Evolutionary conservation across 768 basidiomycete genomes (phyloP).

Genomic region (Agrocybe praecox): DNA sequence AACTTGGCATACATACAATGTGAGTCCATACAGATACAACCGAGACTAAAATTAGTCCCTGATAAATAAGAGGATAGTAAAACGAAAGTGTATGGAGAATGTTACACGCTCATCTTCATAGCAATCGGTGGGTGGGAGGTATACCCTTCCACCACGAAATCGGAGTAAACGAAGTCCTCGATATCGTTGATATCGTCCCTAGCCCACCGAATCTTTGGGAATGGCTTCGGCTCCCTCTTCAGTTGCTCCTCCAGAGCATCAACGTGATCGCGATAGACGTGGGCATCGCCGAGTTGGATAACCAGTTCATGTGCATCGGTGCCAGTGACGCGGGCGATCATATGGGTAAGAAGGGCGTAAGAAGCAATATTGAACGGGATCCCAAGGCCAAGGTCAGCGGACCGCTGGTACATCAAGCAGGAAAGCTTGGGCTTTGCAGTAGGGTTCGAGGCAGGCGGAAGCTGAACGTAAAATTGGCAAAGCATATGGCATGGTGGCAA

Average conservation of each 20-base stretch:
- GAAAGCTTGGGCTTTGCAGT: slow-evolving; percentile 72
- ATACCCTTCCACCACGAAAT: slow-evolving; percentile 88
- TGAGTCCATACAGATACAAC: too few relatives aligned
- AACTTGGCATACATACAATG: too few relatives aligned
- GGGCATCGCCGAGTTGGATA: slow-evolving; percentile 97
- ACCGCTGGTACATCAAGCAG: slow-evolving; percentile 97
- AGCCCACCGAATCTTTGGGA: slow-evolving; percentile 80
- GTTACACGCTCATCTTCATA: slow-evolving; percentile 92
- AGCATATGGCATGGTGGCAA: slow-evolving; percentile 98
- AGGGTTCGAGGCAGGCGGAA: slow-evolving; percentile 58
- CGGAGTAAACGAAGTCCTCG: slow-evolving; percentile 79
- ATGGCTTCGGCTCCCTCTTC: slow-evolving; percentile 72
- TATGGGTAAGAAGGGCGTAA: slow-evolving; percentile 95
- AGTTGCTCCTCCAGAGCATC: slow-evolving; percentile 86
- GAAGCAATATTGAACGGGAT: slow-evolving; percentile 99
- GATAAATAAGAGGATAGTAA: too few relatives aligned
- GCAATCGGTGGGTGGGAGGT: slow-evolving; percentile 80
- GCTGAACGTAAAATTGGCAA: slow-evolving; percentile 98
- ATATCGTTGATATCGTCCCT: slow-evolving; percentile 67
- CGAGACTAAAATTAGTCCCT: too few relatives aligned
- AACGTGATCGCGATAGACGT: slow-evolving; percentile 93
- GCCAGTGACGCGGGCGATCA: slow-evolving; percentile 92
- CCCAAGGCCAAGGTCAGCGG: slow-evolving; percentile 95
- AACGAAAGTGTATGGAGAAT: too few relatives aligned
- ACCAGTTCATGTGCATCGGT: slow-evolving; percentile 89